phyloP scores from a whole-genome alignment of 805 yeast species.

The Myxozyma neglecta region DNA sequence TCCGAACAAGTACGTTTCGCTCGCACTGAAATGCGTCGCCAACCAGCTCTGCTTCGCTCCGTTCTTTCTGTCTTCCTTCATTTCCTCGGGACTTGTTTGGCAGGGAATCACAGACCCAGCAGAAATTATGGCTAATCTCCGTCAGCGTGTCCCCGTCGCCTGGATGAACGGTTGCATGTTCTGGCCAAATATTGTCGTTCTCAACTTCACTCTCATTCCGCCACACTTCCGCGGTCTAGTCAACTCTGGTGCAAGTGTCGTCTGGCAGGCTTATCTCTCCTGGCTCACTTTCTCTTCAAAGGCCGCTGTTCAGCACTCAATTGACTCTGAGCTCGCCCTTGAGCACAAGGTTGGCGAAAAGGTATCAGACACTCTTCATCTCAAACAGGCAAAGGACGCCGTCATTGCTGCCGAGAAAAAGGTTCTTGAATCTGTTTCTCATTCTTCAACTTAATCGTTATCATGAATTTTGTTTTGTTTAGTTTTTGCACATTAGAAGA shows the following conservation, averaged over 20 bases:
- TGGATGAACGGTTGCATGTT: conserved; percentile 32
- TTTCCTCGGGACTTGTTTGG: conserved; percentile 18
- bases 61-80: conserved; percentile 25
- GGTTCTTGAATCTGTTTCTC: not conserved
- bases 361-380: conserved; percentile 11
- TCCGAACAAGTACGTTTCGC: conserved; percentile 14
- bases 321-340: conserved; percentile 15
- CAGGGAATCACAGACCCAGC: conserved; percentile 20
- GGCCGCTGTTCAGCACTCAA: conserved; percentile 12
- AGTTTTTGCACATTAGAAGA: not conserved
- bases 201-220: conserved; percentile 29
- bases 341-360: conserved; percentile 17
- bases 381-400: conserved; percentile 10
- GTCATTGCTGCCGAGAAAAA: conserved; percentile 5
- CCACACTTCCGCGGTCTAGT: conserved; percentile 32
- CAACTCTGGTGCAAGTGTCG: conserved; percentile 21
- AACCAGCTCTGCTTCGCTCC: conserved; percentile 29
- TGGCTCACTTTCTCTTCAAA: conserved; percentile 25
- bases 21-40: conserved; percentile 21
- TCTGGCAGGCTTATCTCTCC: conserved; percentile 30
- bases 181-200: conserved; percentile 29
- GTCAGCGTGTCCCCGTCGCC: conserved; percentile 27
- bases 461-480: not conserved
- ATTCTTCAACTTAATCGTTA: not conserved
- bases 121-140: conserved; percentile 8